Percentiles rank a stretch among this genome's conserved stretches.
Evolutionary conservation across 352 stramenopile species (phyloP).

Genomic region (Peronospora destructor): DNA sequence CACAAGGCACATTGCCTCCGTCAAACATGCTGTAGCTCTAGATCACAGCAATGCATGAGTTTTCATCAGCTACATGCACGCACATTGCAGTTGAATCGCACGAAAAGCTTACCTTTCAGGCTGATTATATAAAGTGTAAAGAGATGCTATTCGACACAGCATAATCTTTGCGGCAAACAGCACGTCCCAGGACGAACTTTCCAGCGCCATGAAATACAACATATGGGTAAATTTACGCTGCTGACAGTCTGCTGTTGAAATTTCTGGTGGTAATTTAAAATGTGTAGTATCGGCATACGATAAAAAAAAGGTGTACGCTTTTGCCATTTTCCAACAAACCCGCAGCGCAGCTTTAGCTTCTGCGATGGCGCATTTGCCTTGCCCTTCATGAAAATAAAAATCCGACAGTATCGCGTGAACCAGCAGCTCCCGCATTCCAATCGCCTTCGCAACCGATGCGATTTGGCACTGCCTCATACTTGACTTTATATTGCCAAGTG

Average conservation of each 20-base stretch:
- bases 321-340: conserved; percentile 63
- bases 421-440: conserved; percentile 48
- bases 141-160: conserved; percentile 49
- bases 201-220: conserved; percentile 56
- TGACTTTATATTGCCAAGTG: conserved; percentile 13
- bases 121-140: conserved; percentile 47
- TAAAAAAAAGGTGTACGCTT: conserved; percentile 28
- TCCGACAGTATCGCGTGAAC: conserved; percentile 47
- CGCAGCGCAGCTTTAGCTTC: conserved; percentile 54
- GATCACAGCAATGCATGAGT: conserved; percentile 4
- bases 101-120: conserved; percentile 36
- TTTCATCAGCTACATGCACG: conserved; percentile 1
- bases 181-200: conserved; percentile 70
- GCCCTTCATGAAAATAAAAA: conserved; percentile 45
- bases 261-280: conserved; percentile 39
- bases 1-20: conserved; percentile 65
- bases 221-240: conserved; percentile 20
- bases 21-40: conserved; percentile 49
- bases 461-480: conserved; percentile 5
- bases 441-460: conserved; percentile 24
- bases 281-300: conserved; percentile 9
- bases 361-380: conserved; percentile 32
- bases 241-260: conserved; percentile 17
- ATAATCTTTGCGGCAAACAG: conserved; percentile 47
- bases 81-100: conserved; percentile 2